Percentiles rank a stretch among this genome's conserved stretches.
Conservation (phyloP, 345 rosid species). For the Hypericum perforatum region DNA sequence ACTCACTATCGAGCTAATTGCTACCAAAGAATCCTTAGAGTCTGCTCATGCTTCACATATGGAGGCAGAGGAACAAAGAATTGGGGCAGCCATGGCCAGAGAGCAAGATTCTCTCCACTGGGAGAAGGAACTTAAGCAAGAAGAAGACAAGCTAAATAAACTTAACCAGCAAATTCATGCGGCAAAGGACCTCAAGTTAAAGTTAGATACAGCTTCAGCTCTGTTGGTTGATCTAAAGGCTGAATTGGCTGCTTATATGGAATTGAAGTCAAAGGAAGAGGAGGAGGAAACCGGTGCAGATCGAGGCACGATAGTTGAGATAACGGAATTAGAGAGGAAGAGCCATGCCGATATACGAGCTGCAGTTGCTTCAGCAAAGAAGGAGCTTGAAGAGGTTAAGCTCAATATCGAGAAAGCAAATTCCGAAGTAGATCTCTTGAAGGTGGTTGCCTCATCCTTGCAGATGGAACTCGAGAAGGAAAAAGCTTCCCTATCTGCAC, state of each 20-base stretch:
- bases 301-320: conserved; percentile 16
- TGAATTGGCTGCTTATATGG: conserved; percentile 70
- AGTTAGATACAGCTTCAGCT: conserved; percentile 54
- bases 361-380: conserved; percentile 60
- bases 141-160: conserved; percentile 69
- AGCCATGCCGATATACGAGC: conserved; percentile 42
- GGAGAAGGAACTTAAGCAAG: conserved; percentile 83
- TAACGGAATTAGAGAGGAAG: conserved; percentile 26
- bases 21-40: conserved; percentile 68
- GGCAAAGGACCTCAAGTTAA: conserved; percentile 62
- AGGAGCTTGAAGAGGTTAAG: conserved; percentile 78
- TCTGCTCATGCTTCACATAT: conserved; percentile 85
- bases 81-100: conserved; percentile 69
- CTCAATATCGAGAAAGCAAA: conserved; percentile 63
- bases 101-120: conserved; percentile 72
- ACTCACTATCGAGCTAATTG: conserved; percentile 73
- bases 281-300: conserved; percentile 20
- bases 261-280: conserved; percentile 33
- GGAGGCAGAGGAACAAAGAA: conserved; percentile 86
- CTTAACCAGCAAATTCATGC: conserved; percentile 59
- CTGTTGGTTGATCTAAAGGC: conserved; percentile 69
- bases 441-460: conserved; percentile 54
- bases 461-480: conserved; percentile 59
- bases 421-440: conserved; percentile 59
- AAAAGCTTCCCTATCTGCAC: conserved; percentile 40